These are phyloP conservation scores for Trichoderma sp. DNA, from an alignment of 2,329 filamentous ascomycete genomes.

Conservation along the genomic window DNA sequence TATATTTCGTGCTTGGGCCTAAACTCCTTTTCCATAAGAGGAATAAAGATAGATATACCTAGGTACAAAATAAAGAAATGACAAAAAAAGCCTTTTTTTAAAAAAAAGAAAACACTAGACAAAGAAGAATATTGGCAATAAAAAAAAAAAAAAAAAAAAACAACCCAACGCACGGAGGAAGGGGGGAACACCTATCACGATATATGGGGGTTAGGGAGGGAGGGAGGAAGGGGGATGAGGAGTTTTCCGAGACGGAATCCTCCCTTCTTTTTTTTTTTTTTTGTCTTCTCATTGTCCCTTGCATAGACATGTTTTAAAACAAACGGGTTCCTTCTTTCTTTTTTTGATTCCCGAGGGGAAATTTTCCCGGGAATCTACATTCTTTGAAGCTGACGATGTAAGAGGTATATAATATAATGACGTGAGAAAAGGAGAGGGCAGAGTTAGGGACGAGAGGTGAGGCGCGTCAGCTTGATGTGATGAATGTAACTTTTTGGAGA, in stretches of 20 bases:
- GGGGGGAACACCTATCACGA: background rate
- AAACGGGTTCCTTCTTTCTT: background rate
- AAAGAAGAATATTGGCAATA: background rate
- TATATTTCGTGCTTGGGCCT: slow-evolving; percentile 13
- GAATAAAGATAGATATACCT: slow-evolving; percentile 10
- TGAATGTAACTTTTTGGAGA: background rate
- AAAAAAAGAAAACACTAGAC: background rate
- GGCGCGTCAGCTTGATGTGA: background rate
- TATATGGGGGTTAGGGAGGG: background rate
- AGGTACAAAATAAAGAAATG: slow-evolving; percentile 1
- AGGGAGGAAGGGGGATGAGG: background rate
- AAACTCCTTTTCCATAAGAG: background rate
- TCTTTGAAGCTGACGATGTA: background rate
- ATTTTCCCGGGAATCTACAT: background rate
- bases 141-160: background rate
- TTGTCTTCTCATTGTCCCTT: background rate
- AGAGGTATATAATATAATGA: background rate
- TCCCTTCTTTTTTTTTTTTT: background rate
- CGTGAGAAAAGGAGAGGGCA: background rate
- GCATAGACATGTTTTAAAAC: background rate
- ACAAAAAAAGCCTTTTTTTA: background rate
- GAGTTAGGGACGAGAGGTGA: background rate
- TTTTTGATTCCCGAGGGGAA: background rate
- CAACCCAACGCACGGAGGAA: background rate
- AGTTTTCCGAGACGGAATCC: background rate